Conservation (phyloP, 106 monocot genomes). For the Platanthera guangdongensis region DNA sequence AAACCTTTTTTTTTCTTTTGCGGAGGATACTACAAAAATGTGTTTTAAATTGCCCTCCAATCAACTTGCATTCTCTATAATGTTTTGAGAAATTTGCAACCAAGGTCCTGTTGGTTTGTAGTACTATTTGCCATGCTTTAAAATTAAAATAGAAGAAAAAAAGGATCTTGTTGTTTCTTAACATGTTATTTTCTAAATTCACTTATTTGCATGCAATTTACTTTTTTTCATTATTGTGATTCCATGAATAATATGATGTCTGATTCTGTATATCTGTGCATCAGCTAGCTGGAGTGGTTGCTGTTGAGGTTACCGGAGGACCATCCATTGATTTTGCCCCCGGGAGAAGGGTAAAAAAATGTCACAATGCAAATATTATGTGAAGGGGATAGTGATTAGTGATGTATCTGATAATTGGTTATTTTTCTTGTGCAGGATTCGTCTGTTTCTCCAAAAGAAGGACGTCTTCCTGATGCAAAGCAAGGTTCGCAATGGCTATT, state of each 20-base stretch:
- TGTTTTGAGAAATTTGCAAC: neutral
- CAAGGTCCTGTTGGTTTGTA: neutral
- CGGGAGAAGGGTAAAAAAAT: constrained; percentile 64
- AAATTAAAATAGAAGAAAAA: neutral
- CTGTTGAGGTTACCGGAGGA: constrained; percentile 86
- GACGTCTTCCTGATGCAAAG: constrained; percentile 90
- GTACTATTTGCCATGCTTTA: neutral
- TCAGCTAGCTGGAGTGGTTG: constrained; percentile 97
- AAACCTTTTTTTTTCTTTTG: neutral
- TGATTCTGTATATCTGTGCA: neutral
- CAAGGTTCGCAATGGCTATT: constrained; percentile 34
- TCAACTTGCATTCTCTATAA: neutral
- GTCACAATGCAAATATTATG: neutral
- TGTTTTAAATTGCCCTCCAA: neutral
- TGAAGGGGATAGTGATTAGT: neutral
- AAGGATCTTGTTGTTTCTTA: neutral
- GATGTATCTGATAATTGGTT: constrained; percentile 5
- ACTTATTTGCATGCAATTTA: neutral
- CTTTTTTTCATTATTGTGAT: neutral
- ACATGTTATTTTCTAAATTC: neutral
- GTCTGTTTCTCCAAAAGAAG: constrained; percentile 66
- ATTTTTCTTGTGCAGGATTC: constrained; percentile 63
- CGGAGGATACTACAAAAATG: neutral
- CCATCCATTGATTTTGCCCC: constrained; percentile 79
- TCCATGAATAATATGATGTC: neutral